Conservation (phyloP, 169 alveolate species). For the Eimeria acervulina region DNA sequence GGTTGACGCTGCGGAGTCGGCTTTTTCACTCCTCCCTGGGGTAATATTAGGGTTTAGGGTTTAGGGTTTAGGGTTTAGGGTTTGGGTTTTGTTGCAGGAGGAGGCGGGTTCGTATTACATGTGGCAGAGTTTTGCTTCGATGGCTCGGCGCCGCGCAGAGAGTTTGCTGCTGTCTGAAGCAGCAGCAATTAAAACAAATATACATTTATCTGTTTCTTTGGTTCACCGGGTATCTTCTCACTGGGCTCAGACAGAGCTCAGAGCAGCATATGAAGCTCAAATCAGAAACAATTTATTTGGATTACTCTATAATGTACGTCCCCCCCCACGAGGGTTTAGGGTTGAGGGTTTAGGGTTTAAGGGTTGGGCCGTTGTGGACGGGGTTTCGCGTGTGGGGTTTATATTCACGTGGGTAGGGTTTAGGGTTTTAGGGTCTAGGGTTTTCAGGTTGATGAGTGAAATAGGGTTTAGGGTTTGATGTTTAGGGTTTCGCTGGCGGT, state of each 20-base stretch:
- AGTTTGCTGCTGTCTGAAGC: background rate
- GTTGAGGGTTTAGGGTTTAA: background rate
- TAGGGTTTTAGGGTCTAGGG: background rate
- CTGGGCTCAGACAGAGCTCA: slow-evolving; percentile 34
- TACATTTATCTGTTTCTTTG: background rate
- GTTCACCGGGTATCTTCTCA: slow-evolving; percentile 5
- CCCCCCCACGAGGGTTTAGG: background rate
- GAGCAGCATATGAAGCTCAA: background rate
- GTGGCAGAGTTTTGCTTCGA: background rate
- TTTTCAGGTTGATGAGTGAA: background rate
- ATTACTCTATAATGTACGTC: background rate
- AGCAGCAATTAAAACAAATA: background rate
- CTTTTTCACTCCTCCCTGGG: too few relatives aligned
- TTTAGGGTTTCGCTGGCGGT: background rate
- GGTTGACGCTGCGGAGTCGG: background rate
- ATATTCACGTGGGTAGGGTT: too few relatives aligned
- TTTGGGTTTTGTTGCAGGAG: background rate
- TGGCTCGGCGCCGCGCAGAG: slow-evolving; percentile 12
- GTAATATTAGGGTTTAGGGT: background rate
- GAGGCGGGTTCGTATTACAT: background rate
- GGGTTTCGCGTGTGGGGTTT: background rate
- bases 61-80: background rate
- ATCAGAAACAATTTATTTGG: background rate
- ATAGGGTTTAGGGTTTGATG: background rate
- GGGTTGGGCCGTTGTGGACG: too few relatives aligned